Evolutionary conservation across 139 green algal genomes (phyloP).

Genomic region (Chlamydomonas eustigma): DNA sequence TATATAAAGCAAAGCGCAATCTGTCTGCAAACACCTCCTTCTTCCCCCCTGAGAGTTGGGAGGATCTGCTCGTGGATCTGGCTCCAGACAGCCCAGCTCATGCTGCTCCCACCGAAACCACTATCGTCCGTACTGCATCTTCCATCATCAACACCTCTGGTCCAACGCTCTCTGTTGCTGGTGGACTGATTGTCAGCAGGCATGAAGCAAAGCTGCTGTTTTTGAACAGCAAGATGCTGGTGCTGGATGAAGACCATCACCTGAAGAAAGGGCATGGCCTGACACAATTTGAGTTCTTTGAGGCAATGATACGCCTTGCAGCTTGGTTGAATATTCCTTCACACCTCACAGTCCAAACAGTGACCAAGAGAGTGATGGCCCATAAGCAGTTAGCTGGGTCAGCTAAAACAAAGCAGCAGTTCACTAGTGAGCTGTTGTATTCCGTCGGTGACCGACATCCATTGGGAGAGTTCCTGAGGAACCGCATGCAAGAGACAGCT

Average conservation of each 20-base stretch:
- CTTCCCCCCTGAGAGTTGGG: neutral
- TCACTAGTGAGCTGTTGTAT: neutral
- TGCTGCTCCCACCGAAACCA: too few relatives aligned
- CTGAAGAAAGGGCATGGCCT: neutral
- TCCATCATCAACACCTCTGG: too few relatives aligned
- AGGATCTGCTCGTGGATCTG: neutral
- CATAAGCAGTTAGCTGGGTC: neutral
- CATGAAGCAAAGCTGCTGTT: neutral
- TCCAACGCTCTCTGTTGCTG: too few relatives aligned
- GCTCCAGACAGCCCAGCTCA: too few relatives aligned
- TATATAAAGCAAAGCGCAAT: too few relatives aligned
- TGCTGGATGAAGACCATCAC: neutral
- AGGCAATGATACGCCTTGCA: neutral
- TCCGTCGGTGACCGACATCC: neutral
- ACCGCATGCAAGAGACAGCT: neutral
- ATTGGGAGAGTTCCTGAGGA: neutral
- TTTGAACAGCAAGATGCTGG: neutral
- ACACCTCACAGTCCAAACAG: neutral
- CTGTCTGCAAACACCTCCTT: too few relatives aligned
- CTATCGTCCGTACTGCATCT: too few relatives aligned
- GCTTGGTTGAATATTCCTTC: neutral
- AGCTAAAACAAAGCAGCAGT: neutral
- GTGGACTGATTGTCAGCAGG: neutral
- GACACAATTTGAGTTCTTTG: slow-evolving; percentile 1
- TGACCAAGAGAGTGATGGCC: neutral